Percentiles rank a stretch among this genome's conserved stretches.
Evolutionary conservation across 2,329 filamentous ascomycete genomes (phyloP).

Genomic region (Aspergillus eucalypticola): DNA sequence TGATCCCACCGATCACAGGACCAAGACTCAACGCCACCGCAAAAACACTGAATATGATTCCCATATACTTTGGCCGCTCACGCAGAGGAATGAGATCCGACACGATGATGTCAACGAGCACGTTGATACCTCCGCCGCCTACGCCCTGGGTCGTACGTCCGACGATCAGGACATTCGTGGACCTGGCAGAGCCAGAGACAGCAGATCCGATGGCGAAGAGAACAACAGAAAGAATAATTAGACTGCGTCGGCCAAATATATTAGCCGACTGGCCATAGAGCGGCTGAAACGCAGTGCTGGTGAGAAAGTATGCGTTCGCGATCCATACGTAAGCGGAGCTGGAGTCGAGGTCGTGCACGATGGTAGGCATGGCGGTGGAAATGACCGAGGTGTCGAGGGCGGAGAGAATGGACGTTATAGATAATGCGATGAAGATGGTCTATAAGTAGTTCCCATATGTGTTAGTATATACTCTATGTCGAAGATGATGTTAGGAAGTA

Average conservation of each 20-base stretch:
- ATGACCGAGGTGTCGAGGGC: constrained; percentile 44
- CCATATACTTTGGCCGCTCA: constrained; percentile 32
- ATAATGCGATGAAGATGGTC: not conserved
- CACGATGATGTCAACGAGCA: constrained; percentile 47
- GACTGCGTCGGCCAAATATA: constrained; percentile 53
- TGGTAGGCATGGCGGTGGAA: constrained; percentile 46
- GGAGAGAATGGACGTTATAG: not conserved
- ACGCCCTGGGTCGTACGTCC: constrained; percentile 59
- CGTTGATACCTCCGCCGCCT: constrained; percentile 48
- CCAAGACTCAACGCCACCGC: constrained; percentile 49
- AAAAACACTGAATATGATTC: constrained; percentile 22
- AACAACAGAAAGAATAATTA: constrained; percentile 44
- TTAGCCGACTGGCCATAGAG: constrained; percentile 54
- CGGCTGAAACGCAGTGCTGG: constrained; percentile 50
- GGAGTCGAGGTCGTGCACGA: constrained; percentile 33
- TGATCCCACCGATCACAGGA: constrained; percentile 42
- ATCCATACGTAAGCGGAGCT: constrained; percentile 41
- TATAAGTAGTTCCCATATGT: not conserved
- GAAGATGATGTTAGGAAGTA: not conserved
- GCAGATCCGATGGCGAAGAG: constrained; percentile 57
- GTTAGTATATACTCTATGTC: not conserved
- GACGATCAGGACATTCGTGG: constrained; percentile 51
- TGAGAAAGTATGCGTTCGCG: constrained; percentile 35
- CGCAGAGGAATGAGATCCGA: constrained; percentile 49
- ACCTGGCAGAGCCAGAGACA: constrained; percentile 52